A percentile compares a stretch with the other conserved stretches of the same genome.
These are phyloP conservation scores for Nannizziopsis barbatae DNA, from an alignment of 2,329 filamentous ascomycete genomes.

Conservation along the genomic window DNA sequence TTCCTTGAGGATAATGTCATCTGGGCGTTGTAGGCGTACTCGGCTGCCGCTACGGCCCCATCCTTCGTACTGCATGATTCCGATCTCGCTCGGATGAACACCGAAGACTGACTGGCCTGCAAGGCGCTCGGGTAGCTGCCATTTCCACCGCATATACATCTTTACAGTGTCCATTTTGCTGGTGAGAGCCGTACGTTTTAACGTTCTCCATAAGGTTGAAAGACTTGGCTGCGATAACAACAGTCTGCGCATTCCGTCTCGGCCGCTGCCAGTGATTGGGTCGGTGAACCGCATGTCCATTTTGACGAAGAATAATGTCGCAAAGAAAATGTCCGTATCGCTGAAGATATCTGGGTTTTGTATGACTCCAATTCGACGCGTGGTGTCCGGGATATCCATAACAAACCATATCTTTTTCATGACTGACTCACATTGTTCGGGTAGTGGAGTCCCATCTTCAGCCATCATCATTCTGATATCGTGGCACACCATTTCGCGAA, in stretches of 20 bases:
- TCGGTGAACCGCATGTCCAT: conserved; percentile 59
- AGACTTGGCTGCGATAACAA: conserved; percentile 51
- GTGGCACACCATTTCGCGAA: conserved; percentile 44
- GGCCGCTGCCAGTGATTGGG: conserved; percentile 45
- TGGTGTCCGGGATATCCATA: conserved; percentile 53
- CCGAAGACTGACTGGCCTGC: conserved; percentile 36
- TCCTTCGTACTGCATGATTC: conserved; percentile 33
- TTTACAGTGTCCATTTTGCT: conserved; percentile 43
- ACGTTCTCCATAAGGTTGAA: conserved; percentile 47
- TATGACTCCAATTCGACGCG: conserved; percentile 45
- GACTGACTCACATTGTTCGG: conserved; percentile 36
- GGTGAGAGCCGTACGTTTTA: conserved; percentile 47
- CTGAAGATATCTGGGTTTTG: conserved; percentile 45
- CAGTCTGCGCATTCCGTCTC: conserved; percentile 43
- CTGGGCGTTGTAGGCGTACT: conserved; percentile 43
- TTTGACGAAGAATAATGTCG: conserved; percentile 58
- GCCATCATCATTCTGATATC: conserved; percentile 55
- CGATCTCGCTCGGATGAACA: conserved; percentile 44
- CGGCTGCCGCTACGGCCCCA: conserved; percentile 28
- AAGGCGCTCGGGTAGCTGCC: conserved; percentile 25
- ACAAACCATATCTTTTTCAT: conserved; percentile 62
- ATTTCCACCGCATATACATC: conserved; percentile 49
- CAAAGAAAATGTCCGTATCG: conserved; percentile 49
- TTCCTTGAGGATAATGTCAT: conserved; percentile 51
- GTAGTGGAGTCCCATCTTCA: conserved; percentile 47